These are phyloP conservation scores for Cystofilobasidium bisporidii DNA, from an alignment of 768 basidiomycete species.

Conservation along the genomic window DNA sequence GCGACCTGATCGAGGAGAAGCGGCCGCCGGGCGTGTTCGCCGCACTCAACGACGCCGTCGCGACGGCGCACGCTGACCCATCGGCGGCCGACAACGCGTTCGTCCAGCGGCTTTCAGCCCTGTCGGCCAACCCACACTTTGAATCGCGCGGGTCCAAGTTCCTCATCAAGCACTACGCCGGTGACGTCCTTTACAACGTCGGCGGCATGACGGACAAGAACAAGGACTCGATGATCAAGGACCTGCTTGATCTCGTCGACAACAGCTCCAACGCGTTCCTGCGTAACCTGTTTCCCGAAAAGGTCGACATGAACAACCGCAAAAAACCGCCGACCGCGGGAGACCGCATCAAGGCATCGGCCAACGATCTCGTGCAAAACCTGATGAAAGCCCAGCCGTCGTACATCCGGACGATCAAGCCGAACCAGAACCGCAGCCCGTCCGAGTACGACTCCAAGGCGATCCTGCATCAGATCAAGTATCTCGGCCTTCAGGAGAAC, in stretches of 20 bases:
- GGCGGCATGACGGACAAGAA: constrained; percentile 99
- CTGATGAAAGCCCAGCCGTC: constrained; percentile 92
- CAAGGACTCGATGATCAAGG: constrained; percentile 93
- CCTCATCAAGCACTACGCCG: constrained; percentile 94
- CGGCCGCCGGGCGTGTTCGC: constrained; percentile 96
- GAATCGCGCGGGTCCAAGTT: constrained; percentile 91
- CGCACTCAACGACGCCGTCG: constrained; percentile 96
- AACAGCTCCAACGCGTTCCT: constrained; percentile 73
- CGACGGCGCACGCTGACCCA: constrained; percentile 95
- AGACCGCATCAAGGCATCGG: constrained; percentile 94
- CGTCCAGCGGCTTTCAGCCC: constrained; percentile 71
- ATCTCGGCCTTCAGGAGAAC: constrained; percentile 95
- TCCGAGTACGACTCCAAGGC: constrained; percentile 90
- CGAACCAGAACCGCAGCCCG: constrained; percentile 88
- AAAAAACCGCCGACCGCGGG: constrained; percentile 96
- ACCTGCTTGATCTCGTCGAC: constrained; percentile 79
- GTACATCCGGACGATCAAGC: constrained; percentile 98
- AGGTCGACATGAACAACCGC: constrained; percentile 92
- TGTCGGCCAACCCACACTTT: constrained; percentile 83
- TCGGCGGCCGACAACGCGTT: constrained; percentile 94
- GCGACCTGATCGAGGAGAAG: constrained; percentile 92
- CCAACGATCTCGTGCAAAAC: constrained; percentile 90
- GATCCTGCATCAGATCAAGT: constrained; percentile 97
- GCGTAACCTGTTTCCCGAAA: constrained; percentile 80
- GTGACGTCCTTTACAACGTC: constrained; percentile 97